Evolutionary conservation across 768 basidiomycete species (phyloP).

Genomic region (Boletus reticuloceps): DNA sequence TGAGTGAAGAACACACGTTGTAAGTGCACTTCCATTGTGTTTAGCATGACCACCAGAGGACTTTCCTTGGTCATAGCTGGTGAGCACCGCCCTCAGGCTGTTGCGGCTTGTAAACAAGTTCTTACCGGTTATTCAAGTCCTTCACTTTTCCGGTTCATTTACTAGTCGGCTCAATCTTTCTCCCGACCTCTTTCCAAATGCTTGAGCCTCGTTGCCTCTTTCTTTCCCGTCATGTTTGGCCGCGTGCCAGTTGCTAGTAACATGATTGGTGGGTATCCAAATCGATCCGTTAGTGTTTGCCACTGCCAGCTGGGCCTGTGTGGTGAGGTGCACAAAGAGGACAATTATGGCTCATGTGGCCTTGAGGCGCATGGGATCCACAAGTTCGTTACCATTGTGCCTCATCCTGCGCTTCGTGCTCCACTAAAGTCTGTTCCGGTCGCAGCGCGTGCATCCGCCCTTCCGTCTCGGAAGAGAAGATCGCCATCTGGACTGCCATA

Average conservation of each 20-base stretch:
- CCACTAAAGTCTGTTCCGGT: not conserved
- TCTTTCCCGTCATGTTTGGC: not conserved
- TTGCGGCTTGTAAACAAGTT: too few species aligned
- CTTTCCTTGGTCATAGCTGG: too few species aligned
- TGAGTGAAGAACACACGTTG: too few species aligned
- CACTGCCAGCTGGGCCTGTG: not conserved
- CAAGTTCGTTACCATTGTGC: not conserved
- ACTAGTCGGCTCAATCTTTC: not conserved
- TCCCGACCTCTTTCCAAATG: not conserved
- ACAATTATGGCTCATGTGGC: not conserved
- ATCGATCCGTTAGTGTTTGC: not conserved
- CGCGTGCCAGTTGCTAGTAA: not conserved
- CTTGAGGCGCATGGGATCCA: not conserved
- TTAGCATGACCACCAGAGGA: too few species aligned
- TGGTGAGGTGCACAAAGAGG: constrained; percentile 1
- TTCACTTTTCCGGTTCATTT: too few species aligned
- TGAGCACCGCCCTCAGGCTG: too few species aligned
- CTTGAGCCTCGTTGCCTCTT: not conserved
- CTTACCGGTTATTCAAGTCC: too few species aligned
- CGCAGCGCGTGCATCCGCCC: not conserved
- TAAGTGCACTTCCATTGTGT: too few species aligned
- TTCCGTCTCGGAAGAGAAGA: constrained; percentile 1
- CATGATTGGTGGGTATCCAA: not conserved
- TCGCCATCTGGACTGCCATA: constrained; percentile 4
- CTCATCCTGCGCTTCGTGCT: not conserved